These are phyloP conservation scores for Eucalyptus melliodora DNA, from an alignment of 345 rosid genomes.

Conservation along the genomic window DNA sequence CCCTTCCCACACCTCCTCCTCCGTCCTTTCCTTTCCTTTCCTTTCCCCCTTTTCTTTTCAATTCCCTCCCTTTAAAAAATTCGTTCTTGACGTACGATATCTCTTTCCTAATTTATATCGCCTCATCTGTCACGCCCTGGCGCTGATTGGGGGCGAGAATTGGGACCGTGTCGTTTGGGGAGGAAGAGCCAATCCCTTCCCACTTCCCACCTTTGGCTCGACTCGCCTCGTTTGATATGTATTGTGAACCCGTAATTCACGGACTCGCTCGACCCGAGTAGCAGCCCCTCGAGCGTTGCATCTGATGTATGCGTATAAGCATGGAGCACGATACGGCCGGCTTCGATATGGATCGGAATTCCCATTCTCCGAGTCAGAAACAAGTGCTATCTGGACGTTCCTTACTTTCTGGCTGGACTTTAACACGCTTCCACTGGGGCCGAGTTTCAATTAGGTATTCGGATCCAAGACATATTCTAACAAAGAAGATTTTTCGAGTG, in stretches of 20 bases:
- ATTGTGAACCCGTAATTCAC: not conserved
- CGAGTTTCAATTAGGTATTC: not conserved
- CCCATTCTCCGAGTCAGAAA: not conserved
- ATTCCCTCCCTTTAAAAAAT: fast-evolving
- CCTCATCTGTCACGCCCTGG: not conserved
- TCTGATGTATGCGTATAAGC: not conserved
- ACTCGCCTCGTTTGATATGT: not conserved
- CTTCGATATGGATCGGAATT: not conserved
- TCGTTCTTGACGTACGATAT: not conserved
- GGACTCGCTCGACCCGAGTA: not conserved
- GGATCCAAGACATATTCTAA: not conserved
- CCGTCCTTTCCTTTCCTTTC: not conserved
- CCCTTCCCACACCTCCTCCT: not conserved
- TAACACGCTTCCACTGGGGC: not conserved
- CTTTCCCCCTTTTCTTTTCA: not conserved
- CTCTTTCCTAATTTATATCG: not conserved
- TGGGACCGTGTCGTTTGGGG: not conserved
- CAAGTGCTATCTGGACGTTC: not conserved
- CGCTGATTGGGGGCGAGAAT: not conserved
- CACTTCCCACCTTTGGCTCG: not conserved
- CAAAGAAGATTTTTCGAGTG: not conserved
- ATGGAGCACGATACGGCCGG: not conserved
- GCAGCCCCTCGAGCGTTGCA: not conserved
- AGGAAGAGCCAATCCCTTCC: not conserved
- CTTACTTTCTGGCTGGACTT: not conserved